phyloP scores from a whole-genome alignment of 2,329 filamentous ascomycete genomes.

The Rutstroemia sp. region DNA sequence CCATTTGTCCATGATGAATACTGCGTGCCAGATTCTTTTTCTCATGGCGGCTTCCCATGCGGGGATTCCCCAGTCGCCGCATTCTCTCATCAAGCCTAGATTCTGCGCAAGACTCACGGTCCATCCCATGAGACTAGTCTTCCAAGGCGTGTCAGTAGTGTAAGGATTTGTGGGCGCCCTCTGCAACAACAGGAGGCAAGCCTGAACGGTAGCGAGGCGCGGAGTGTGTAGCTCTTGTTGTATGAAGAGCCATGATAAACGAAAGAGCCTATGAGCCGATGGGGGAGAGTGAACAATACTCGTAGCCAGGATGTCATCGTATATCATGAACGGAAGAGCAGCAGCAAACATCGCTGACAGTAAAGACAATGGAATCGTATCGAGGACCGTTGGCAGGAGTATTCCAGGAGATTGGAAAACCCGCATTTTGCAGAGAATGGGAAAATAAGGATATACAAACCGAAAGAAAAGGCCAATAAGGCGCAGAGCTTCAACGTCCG shows the following conservation, averaged over 20 bases:
- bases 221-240: constrained; percentile 31
- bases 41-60: constrained; percentile 29
- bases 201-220: constrained; percentile 29
- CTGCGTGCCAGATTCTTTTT: constrained; percentile 29
- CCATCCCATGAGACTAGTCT: constrained; percentile 29
- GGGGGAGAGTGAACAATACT: constrained; percentile 29
- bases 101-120: constrained; percentile 29
- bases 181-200: constrained; percentile 29
- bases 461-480: constrained; percentile 35
- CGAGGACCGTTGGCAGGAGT: constrained; percentile 26
- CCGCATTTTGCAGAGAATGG: constrained; percentile 33
- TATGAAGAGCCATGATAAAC: constrained; percentile 28
- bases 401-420: constrained; percentile 21
- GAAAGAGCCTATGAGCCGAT: constrained; percentile 25
- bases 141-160: constrained; percentile 30
- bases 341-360: constrained; percentile 37
- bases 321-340: constrained; percentile 37
- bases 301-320: constrained; percentile 33
- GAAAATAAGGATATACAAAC: constrained; percentile 39
- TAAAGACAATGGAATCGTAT: constrained; percentile 31
- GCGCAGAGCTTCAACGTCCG: constrained; percentile 30
- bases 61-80: constrained; percentile 26
- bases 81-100: constrained; percentile 28
- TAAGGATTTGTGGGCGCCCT: constrained; percentile 29
- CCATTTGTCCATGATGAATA: constrained; percentile 32